Conservation (phyloP, 129 eudicot species). For the Tagetes patula region DNA sequence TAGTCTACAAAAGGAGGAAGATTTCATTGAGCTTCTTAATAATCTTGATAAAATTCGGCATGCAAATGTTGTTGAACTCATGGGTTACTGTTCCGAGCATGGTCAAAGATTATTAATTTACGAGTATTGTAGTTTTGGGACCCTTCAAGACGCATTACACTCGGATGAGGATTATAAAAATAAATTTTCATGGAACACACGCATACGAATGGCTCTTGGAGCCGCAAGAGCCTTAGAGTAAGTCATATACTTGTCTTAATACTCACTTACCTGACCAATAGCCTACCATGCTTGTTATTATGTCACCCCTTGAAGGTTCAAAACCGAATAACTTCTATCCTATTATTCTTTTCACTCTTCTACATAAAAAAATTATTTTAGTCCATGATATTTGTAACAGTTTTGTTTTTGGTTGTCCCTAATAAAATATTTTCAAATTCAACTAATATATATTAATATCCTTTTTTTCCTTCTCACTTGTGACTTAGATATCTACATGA, state of each 20-base stretch:
- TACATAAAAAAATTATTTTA: too few relatives aligned
- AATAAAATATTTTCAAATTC: background rate
- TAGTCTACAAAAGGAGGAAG: conserved; percentile 77
- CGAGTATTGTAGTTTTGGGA: conserved; percentile 75
- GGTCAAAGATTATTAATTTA: conserved; percentile 78
- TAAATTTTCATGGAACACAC: conserved; percentile 77
- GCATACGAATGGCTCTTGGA: conserved; percentile 95
- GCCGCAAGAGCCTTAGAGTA: conserved; percentile 99
- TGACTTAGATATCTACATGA: conserved; percentile 83
- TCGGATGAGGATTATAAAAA: conserved; percentile 77
- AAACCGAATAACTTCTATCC: too few relatives aligned
- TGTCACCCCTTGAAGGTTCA: background rate
- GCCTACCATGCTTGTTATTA: background rate
- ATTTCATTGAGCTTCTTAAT: conserved; percentile 79
- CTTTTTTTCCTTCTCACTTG: background rate
- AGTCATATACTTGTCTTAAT: conserved; percentile 22
- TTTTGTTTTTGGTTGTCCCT: too few relatives aligned
- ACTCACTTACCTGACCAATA: background rate
- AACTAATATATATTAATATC: conserved; percentile 14
- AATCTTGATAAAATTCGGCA: conserved; percentile 76
- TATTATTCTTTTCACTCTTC: too few relatives aligned
- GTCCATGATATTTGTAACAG: background rate
- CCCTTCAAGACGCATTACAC: conserved; percentile 83
- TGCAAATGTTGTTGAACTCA: conserved; percentile 86
- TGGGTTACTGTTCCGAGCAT: conserved; percentile 94